phyloP scores from a whole-genome alignment of 441 rosid species.

The Adansonia rubrostipa region DNA sequence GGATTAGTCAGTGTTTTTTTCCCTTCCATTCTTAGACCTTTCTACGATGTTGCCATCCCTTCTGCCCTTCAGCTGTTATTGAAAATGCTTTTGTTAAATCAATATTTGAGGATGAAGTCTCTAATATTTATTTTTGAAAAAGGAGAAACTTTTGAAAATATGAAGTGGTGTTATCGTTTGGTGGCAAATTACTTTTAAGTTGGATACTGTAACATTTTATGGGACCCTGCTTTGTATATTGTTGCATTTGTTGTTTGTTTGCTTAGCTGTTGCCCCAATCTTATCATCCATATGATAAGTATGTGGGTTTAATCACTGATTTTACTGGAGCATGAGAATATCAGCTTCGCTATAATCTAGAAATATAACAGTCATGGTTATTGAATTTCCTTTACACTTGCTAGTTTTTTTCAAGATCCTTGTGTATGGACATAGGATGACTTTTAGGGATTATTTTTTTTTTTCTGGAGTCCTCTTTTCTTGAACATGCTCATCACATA shows the following conservation, averaged over 20 bases:
- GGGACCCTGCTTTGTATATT: background rate
- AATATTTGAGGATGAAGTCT: background rate
- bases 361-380: background rate
- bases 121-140: background rate
- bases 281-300: background rate
- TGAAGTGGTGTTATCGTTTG: conserved; percentile 11
- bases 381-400: background rate
- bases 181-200: background rate
- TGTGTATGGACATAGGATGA: conserved; percentile 13
- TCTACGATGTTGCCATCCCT: background rate
- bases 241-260: background rate
- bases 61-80: background rate
- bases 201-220: background rate
- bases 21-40: conserved; percentile 7
- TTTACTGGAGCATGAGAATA: background rate
- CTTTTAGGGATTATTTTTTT: background rate
- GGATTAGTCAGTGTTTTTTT: background rate
- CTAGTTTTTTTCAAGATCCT: conserved; percentile 1
- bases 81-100: background rate
- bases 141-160: background rate
- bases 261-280: background rate
- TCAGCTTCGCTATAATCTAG: background rate
- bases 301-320: conserved; percentile 15
- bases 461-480: background rate
- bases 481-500: background rate